A percentile compares a stretch with the other conserved stretches of the same genome.
phyloP scores from a whole-genome alignment of 257 asterid genomes.

The Rehmannia glutinosa region DNA sequence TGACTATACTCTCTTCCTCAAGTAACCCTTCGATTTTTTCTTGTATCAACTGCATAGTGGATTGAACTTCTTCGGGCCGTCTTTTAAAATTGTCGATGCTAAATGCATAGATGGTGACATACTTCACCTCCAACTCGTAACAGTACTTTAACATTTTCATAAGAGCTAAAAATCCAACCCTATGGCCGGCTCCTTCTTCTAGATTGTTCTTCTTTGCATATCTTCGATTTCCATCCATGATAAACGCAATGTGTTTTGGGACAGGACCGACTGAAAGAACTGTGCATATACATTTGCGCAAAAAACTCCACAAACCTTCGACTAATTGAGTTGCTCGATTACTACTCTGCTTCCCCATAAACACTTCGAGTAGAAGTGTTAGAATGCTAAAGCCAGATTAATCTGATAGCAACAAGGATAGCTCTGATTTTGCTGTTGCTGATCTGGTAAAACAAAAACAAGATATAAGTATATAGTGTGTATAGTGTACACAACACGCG shows the following conservation, averaged over 20 bases:
- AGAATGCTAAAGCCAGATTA: slow-evolving; percentile 11
- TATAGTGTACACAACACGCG: no score
- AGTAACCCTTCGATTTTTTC: slow-evolving; percentile 65
- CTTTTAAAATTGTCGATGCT: slow-evolving; percentile 82
- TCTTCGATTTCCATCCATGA: slow-evolving; percentile 88
- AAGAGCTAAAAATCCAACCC: slow-evolving; percentile 50
- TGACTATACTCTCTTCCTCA: slow-evolving; percentile 52
- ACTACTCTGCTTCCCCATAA: slow-evolving; percentile 32
- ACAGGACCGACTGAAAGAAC: slow-evolving; percentile 55
- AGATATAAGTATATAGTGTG: no score
- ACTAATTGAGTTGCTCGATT: slow-evolving; percentile 15
- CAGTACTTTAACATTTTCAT: slow-evolving; percentile 61
- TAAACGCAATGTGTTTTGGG: slow-evolving; percentile 70
- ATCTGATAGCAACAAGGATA: slow-evolving; percentile 27
- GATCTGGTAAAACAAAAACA: no score
- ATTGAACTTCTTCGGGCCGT: slow-evolving; percentile 72
- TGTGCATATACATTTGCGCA: slow-evolving; percentile 30
- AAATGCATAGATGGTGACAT: slow-evolving; percentile 67
- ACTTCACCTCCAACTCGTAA: slow-evolving; percentile 54
- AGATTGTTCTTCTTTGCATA: slow-evolving; percentile 54
- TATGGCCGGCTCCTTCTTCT: slow-evolving; percentile 58
- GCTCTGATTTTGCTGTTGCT: no score
- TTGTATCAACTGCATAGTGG: slow-evolving; percentile 64
- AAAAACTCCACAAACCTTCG: slow-evolving; percentile 26
- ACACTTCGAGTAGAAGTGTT: slow-evolving; percentile 9